phyloP scores from a whole-genome alignment of 148 eudicot species.

The Silene latifolia region DNA sequence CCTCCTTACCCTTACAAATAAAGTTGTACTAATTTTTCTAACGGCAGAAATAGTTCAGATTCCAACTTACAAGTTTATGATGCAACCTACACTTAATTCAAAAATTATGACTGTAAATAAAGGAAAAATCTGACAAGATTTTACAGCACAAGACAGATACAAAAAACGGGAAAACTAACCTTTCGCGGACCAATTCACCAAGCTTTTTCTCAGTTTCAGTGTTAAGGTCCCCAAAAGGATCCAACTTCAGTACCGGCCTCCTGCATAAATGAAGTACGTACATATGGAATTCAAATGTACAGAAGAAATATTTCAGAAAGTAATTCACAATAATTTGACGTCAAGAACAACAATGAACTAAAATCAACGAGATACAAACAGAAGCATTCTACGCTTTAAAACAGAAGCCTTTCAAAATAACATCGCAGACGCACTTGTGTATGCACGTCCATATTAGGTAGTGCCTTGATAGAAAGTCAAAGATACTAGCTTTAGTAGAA shows the following conservation, averaged over 20 bases:
- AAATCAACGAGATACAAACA: neutral
- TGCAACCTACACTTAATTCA: too few species aligned
- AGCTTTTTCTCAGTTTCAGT: too few species aligned
- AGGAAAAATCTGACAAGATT: too few species aligned
- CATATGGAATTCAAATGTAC: slow-evolving; percentile 7
- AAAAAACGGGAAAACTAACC: too few species aligned
- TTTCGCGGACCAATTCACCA: too few species aligned
- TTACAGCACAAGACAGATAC: too few species aligned
- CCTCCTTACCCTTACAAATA: too few species aligned
- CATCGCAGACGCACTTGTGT: neutral
- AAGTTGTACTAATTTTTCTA: too few species aligned
- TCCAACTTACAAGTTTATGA: too few species aligned
- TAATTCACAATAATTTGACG: neutral
- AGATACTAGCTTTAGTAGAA: neutral
- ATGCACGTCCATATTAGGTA: neutral
- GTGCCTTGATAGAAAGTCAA: neutral
- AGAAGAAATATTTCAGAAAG: neutral
- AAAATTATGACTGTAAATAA: too few species aligned
- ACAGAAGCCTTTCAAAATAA: neutral
- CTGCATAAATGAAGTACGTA: slow-evolving; percentile 32
- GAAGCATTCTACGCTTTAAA: neutral
- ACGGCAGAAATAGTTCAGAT: too few species aligned
- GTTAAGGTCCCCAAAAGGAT: too few species aligned
- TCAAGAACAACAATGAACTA: neutral
- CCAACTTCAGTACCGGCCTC: slow-evolving; percentile 89